Percentiles rank a stretch among this genome's conserved stretches.
These are phyloP conservation scores for Colletotrichum neosansevieriae DNA, from an alignment of 2,329 filamentous ascomycete genomes.

Conservation along the genomic window DNA sequence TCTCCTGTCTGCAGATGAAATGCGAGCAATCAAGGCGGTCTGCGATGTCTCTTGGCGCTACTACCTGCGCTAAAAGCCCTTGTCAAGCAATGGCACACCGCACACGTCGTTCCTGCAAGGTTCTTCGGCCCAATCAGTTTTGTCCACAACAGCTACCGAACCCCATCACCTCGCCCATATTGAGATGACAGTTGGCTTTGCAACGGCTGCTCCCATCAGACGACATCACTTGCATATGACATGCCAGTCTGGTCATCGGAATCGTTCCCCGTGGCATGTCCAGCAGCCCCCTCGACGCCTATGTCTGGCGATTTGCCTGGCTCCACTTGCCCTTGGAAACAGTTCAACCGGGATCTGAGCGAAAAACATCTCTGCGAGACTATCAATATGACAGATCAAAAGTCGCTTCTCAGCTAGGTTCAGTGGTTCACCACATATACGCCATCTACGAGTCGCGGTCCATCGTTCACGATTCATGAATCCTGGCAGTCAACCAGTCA, in stretches of 20 bases:
- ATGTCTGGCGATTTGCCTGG: constrained; percentile 21
- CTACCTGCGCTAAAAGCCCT: constrained; percentile 26
- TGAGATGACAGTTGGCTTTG: constrained; percentile 26
- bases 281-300: constrained; percentile 11
- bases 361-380: constrained; percentile 13
- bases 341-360: constrained; percentile 4
- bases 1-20: constrained; percentile 26
- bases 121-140: constrained; percentile 24
- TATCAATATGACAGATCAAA: constrained; percentile 35
- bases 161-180: constrained; percentile 4
- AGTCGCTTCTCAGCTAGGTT: constrained; percentile 31
- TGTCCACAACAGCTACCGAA: constrained; percentile 12
- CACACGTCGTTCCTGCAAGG: constrained; percentile 19
- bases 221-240: constrained; percentile 32
- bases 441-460: constrained; percentile 19
- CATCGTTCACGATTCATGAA: constrained; percentile 6
- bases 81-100: constrained; percentile 33
- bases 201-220: constrained; percentile 34
- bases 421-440: background rate
- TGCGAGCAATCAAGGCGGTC: constrained; percentile 23
- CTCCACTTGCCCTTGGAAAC: background rate
- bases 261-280: constrained; percentile 38
- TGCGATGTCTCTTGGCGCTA: constrained; percentile 23
- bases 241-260: constrained; percentile 34
- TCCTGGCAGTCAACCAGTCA: constrained; percentile 1